Evolutionary conservation across 208 protist genomes (phyloP).

Genomic region (Leishmania turanica): DNA sequence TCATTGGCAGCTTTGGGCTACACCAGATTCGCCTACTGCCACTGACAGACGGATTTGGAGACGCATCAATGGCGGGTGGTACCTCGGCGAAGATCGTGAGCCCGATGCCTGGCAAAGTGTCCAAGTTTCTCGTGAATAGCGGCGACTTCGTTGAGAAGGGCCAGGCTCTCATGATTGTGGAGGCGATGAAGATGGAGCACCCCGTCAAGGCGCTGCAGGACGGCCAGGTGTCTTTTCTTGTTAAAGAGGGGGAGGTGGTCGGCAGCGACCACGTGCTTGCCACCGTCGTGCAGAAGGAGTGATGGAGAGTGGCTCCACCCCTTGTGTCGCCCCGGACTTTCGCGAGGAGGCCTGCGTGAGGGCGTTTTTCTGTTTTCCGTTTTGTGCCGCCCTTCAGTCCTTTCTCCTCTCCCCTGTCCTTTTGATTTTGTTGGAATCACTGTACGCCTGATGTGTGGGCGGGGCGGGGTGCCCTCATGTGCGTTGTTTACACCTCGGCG

Average conservation of each 20-base stretch:
- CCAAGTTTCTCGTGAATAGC: conserved; percentile 71
- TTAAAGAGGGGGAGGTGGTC: conserved; percentile 53
- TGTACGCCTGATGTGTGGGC: background rate
- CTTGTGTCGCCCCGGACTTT: background rate
- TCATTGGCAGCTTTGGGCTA: conserved; percentile 28
- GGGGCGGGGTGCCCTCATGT: background rate
- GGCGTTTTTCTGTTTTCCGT: conserved; percentile 3
- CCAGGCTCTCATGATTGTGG: conserved; percentile 88
- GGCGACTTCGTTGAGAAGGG: conserved; percentile 88
- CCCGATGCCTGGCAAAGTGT: conserved; percentile 94
- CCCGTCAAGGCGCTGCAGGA: conserved; percentile 57
- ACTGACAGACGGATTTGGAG: conserved; percentile 41
- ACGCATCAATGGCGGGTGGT: conserved; percentile 89
- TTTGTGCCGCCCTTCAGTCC: background rate
- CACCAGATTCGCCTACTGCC: conserved; percentile 28
- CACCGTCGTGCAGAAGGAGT: conserved; percentile 11
- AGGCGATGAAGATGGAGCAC: conserved; percentile 98
- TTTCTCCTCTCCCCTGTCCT: conserved; percentile 1
- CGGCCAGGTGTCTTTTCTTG: conserved; percentile 49
- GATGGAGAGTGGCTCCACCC: background rate
- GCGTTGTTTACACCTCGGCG: background rate
- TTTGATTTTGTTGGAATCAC: background rate
- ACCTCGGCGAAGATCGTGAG: conserved; percentile 84
- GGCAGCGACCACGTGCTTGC: conserved; percentile 38
- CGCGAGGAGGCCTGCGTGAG: background rate